Conservation (phyloP, 768 basidiomycete genomes). For the Leccinum incarnatum region DNA sequence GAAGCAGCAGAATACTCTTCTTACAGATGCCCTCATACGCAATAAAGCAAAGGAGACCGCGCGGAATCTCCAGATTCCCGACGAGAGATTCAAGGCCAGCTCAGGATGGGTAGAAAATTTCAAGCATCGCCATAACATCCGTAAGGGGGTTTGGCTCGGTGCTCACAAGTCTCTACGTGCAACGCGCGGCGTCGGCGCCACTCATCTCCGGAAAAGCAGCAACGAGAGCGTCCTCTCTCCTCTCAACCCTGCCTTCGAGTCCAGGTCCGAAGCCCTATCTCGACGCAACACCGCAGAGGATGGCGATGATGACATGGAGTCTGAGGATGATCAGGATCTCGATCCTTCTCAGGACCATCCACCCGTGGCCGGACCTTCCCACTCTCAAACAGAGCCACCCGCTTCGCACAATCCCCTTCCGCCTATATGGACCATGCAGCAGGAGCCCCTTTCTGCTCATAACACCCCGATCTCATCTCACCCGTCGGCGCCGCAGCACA, state of each 20-base stretch:
- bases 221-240: constrained; percentile 37
- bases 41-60: constrained; percentile 69
- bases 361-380: constrained; percentile 27
- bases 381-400: constrained; percentile 26
- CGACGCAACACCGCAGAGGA: constrained; percentile 31
- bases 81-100: constrained; percentile 86
- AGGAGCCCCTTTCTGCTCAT: constrained; percentile 27
- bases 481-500: constrained; percentile 28
- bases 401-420: constrained; percentile 31
- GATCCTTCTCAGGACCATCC: constrained; percentile 26
- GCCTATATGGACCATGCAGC: constrained; percentile 34
- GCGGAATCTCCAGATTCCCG: constrained; percentile 48
- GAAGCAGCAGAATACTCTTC: constrained; percentile 42
- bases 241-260: constrained; percentile 40
- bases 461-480: constrained; percentile 33
- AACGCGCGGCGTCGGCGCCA: constrained; percentile 29
- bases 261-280: constrained; percentile 28
- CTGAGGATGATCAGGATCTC: constrained; percentile 34
- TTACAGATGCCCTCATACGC: constrained; percentile 66
- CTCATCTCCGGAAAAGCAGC: constrained; percentile 37
- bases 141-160: constrained; percentile 57
- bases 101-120: constrained; percentile 93
- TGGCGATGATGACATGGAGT: constrained; percentile 36
- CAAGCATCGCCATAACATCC: constrained; percentile 77
- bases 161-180: constrained; percentile 36